Base-by-base conservation (phyloP, 805 yeast species). In the Lipomyces spencermartinsiae region DNA sequence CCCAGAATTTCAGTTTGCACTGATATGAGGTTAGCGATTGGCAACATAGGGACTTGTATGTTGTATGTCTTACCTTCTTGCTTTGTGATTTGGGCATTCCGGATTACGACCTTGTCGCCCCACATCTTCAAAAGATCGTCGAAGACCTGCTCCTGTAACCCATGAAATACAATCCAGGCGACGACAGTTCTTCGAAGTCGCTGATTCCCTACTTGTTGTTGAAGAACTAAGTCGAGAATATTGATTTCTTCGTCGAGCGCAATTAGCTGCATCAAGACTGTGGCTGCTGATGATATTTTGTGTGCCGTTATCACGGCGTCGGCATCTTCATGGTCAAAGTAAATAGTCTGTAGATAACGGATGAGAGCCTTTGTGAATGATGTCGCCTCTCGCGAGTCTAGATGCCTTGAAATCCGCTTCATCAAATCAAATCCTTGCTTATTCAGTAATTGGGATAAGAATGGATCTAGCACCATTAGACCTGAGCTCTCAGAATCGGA, bases 91-190 rank as follows among this genome's bases (percentile, higher is more conserved):
- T 66, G 66, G 14, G 49, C 63, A 56, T 59, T 67, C 16, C 51
- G 65, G 22, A 67, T 64, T 22, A 59, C 61, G 22, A 64, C 25
- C 53, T 34, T 54, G 33, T 67, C 71, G 5, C 68, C 65, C 71
- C 71, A 67, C 34, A 35, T 62, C 14, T 59, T 37, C 33, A 64
- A 31, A 22, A 59, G 61, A 43, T 29, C 39, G 12, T 63, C 66
- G 37, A 67, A 67, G 5, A 46, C 71, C 31, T 64, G 59, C 33
- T 63, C 64, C 12, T 67, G 67, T 14, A 53, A 39, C 5, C 67
- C 70, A 25, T 63, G 65, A 51, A 56, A 59, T 4, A 58, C 66
- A 14, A 67, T 46, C 71, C 71, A 67, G 37, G 61, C 37, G 34
- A 63, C 63, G 39, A 64, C 54, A 4, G 66, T 54, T 14, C 68